These are phyloP conservation scores for Dictyostelium discoideum DNA, from an alignment of 78 protist genomes.

Conservation along the genomic window DNA sequence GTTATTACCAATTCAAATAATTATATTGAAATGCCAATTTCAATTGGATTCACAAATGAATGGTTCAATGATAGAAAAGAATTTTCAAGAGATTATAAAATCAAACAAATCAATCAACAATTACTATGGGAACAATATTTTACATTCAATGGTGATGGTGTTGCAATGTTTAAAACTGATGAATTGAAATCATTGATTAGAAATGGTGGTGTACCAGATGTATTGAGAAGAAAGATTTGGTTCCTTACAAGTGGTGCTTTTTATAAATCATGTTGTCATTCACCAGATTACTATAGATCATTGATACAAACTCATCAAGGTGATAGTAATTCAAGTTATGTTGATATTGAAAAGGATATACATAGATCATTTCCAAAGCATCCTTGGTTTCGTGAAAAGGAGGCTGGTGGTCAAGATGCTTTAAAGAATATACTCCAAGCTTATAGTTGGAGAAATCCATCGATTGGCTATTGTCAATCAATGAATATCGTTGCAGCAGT, in stretches of 20 bases:
- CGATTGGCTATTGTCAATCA: conserved; percentile 84
- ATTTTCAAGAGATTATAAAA: conserved; percentile 6
- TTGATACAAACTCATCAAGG: conserved; percentile 11
- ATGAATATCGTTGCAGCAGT: conserved; percentile 78
- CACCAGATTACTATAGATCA: conserved; percentile 16
- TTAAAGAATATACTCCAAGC: conserved; percentile 79
- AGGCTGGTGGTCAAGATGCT: conserved; percentile 61
- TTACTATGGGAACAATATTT: conserved; percentile 57
- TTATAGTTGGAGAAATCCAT: conserved; percentile 71
- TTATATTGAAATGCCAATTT: neutral
- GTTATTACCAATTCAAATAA: neutral
- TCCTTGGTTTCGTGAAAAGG: conserved; percentile 72
- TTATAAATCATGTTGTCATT: conserved; percentile 47
- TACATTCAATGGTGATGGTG: conserved; percentile 45
- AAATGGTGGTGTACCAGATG: conserved; percentile 28
- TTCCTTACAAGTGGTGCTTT: conserved; percentile 48
- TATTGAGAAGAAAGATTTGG: conserved; percentile 53
- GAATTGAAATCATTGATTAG: conserved; percentile 51
- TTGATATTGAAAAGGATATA: conserved; percentile 58
- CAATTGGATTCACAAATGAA: conserved; percentile 21
- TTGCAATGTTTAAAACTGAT: conserved; percentile 44
- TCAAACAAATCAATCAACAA: neutral
- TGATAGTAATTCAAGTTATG: conserved; percentile 26
- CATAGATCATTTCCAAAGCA: conserved; percentile 86
- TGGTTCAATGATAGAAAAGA: neutral